phyloP scores from a whole-genome alignment of 2,329 filamentous ascomycete species.

The Coleophoma eucalyptorum region DNA sequence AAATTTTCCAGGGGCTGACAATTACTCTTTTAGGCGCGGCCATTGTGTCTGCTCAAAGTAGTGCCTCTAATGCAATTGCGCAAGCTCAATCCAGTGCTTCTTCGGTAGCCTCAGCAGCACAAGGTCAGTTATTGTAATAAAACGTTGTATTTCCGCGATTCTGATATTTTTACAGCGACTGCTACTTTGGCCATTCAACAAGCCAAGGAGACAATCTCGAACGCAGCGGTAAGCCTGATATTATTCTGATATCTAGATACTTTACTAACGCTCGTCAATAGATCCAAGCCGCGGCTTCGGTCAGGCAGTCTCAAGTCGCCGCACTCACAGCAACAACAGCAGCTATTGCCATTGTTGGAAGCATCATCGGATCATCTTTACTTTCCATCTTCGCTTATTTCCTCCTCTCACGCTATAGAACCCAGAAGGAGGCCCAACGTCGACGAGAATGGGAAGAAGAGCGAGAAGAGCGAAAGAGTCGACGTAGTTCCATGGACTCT shows the following conservation, averaged over 20 bases:
- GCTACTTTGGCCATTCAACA: not conserved
- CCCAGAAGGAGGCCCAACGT: not conserved
- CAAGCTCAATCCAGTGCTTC: constrained; percentile 14
- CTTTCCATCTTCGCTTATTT: constrained; percentile 28
- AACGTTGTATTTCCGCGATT: not conserved
- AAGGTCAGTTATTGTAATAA: constrained; percentile 6
- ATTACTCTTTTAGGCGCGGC: not conserved
- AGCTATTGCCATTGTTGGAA: constrained; percentile 31
- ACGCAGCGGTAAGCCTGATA: not conserved
- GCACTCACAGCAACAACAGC: constrained; percentile 33
- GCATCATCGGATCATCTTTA: constrained; percentile 31
- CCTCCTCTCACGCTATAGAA: constrained; percentile 22
- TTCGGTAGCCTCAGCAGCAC: constrained; percentile 14
- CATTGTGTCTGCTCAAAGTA: not conserved
- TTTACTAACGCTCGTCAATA: not conserved
- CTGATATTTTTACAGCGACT: not conserved
- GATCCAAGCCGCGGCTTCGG: constrained; percentile 1
- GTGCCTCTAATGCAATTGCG: constrained; percentile 5
- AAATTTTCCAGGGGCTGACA: too few species aligned
- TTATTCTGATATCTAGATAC: not conserved
- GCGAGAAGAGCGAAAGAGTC: not conserved
- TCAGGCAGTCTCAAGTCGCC: constrained; percentile 23
- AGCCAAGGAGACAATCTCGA: constrained; percentile 1
- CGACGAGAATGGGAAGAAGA: not conserved
- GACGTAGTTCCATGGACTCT: not conserved